Base-by-base conservation (phyloP, 306 rosid species). In the Morella rubra region DNA sequence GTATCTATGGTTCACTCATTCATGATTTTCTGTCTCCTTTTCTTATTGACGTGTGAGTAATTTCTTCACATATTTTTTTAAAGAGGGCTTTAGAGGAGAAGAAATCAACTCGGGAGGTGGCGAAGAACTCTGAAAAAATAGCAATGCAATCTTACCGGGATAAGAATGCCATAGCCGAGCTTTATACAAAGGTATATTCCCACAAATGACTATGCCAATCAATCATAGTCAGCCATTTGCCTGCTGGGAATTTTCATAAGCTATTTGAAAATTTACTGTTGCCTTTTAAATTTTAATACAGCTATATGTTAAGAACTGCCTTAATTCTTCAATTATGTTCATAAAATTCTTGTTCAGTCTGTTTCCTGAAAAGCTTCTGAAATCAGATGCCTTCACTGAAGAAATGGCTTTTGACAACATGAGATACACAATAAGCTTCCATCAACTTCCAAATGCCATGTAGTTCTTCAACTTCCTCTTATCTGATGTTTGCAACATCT, bases 11-110 rank as follows among this genome's bases (percentile, higher is more conserved):
- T 55, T 24, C 54, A 40, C 62, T 19, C 60, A 5, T 16, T 66
- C 50, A 16, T 70, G 15, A 18, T 82, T 67, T 78, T 74, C 22
- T 64, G 15, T 72, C 62, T 72, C 8, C 44, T 12, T 68, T 32
- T 46, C 80, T 65, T 6, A 41, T 44, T 42, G 68, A 52, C 52
- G 20, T 64, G 40, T 85, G 44, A 81, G 19, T 73, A 13, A 22
- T 75, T 32, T 64, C 32, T 79, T 73, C 24, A 52, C 8, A 50
- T 44, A 73, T 81, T 71, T 79, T 32, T 82, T 72, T 73, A 59
- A 80, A 93, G 97, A 95, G 90, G 85, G 91, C 93, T 76, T 79
- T 95, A 69, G 98, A 90, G 86, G 98, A 92, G 76, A 84, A 84
- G 81, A 95, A 84, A 83, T 54, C 77, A 59, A 88, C 85, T 79